These are phyloP conservation scores for Jaenimonas drosophilae DNA, from an alignment of 208 protist species.

Conservation along the genomic window DNA sequence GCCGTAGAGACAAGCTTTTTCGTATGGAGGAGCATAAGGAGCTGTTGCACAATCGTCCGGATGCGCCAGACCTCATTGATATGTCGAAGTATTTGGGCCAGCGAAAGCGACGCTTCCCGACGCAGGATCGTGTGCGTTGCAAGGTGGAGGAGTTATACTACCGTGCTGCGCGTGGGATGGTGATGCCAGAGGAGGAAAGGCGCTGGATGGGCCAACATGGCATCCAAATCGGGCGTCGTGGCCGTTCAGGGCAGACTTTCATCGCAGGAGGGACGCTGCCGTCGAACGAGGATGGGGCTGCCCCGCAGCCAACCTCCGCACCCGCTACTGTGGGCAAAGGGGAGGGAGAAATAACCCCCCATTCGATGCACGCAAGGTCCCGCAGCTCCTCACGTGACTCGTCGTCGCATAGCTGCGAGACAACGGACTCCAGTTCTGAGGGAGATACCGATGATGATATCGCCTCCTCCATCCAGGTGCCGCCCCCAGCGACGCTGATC, in stretches of 20 bases:
- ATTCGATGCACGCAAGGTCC: no score
- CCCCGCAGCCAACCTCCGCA: no score
- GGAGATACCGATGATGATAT: no score
- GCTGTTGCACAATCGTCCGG: slow-evolving; percentile 69
- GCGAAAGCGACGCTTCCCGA: slow-evolving; percentile 70
- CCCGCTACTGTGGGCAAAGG: no score
- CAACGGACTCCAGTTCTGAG: no score
- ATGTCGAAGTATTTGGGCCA: slow-evolving; percentile 48
- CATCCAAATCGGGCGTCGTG: slow-evolving; percentile 55
- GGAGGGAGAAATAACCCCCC: no score
- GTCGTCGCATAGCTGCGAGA: no score
- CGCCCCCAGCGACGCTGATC: no score
- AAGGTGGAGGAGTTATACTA: slow-evolving; percentile 87
- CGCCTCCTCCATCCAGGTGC: no score
- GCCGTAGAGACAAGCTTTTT: slow-evolving; percentile 40
- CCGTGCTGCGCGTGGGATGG: slow-evolving; percentile 62
- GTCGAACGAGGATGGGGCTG: slow-evolving; percentile 1
- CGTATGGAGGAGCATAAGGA: slow-evolving; percentile 86
- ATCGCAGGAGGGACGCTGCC: slow-evolving; percentile 30
- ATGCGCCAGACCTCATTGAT: slow-evolving; percentile 77
- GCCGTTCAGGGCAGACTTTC: slow-evolving; percentile 40
- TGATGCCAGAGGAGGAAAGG: slow-evolving; percentile 63
- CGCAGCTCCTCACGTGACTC: no score
- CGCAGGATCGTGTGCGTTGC: slow-evolving; percentile 47
- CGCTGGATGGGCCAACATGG: slow-evolving; percentile 80